Conservation (phyloP, 371 early-diverging fungal species). For the Actinomortierella wolfii region DNA sequence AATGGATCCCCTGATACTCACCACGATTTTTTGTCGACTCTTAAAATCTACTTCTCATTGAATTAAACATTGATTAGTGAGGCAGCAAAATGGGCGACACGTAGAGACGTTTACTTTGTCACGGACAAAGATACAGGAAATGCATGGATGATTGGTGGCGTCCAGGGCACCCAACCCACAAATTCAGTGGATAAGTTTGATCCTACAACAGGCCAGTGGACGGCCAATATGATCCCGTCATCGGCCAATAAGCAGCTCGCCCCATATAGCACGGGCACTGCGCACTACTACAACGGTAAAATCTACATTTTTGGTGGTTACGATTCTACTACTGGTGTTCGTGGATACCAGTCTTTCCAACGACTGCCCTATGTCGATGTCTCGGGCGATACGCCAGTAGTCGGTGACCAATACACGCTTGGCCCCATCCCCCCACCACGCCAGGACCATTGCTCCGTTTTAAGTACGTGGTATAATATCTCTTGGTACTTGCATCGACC, state of each 20-base stretch:
- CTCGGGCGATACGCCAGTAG: constrained; percentile 4
- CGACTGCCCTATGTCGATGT: constrained; percentile 18
- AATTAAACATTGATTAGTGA: constrained; percentile 13
- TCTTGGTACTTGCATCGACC: neutral
- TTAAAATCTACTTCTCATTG: neutral
- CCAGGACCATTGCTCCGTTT: constrained; percentile 38
- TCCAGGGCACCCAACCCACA: constrained; percentile 12
- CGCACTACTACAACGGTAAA: constrained; percentile 14
- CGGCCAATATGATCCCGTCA: neutral
- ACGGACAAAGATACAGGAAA: constrained; percentile 18
- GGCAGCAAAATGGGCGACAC: constrained; percentile 20
- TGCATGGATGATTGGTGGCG: constrained; percentile 25
- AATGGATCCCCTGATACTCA: too few relatives aligned
- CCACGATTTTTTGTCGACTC: too few relatives aligned
- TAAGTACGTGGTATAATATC: constrained; percentile 9
- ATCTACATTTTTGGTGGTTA: constrained; percentile 41
- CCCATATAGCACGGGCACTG: constrained; percentile 21
- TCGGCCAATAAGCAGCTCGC: neutral
- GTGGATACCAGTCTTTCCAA: constrained; percentile 27
- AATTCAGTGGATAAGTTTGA: constrained; percentile 24
- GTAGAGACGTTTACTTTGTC: constrained; percentile 9
- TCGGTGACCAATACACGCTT: constrained; percentile 23
- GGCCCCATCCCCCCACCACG: constrained; percentile 20
- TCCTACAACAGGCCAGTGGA: constrained; percentile 11
- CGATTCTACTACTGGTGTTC: neutral